Evolutionary conservation across 2,329 filamentous ascomycete genomes (phyloP).

Genomic region (Plectosphaerella sp.): DNA sequence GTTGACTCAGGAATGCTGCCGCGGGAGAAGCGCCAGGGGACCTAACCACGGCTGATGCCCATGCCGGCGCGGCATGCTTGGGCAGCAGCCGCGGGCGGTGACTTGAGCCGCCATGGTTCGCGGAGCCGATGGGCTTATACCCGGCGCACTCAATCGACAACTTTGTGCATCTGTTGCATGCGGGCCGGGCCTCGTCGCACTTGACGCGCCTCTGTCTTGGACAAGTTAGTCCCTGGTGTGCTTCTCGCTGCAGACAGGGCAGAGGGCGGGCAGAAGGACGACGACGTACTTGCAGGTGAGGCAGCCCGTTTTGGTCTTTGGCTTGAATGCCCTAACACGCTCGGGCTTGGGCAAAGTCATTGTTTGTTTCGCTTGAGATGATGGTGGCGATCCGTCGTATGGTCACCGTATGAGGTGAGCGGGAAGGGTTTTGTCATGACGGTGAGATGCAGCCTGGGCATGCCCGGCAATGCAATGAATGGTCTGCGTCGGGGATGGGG

Average conservation of each 20-base stretch:
- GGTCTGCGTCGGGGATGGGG: too few relatives aligned
- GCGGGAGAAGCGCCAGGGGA: background rate
- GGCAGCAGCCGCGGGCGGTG: background rate
- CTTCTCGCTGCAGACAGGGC: background rate
- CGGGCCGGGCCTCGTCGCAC: conserved; percentile 28
- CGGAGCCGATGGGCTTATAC: conserved; percentile 12
- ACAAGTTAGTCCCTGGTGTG: background rate
- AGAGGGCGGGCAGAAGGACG: background rate
- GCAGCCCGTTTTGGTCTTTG: background rate
- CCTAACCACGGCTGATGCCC: background rate
- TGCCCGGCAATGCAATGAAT: too few relatives aligned
- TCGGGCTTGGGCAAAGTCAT: background rate
- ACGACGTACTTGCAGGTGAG: background rate
- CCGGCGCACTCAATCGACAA: conserved; percentile 28
- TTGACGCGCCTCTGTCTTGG: conserved; percentile 27
- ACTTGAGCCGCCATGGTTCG: background rate
- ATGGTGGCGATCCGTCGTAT: background rate
- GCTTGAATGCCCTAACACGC: background rate
- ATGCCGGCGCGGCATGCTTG: background rate
- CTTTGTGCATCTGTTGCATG: conserved; percentile 27
- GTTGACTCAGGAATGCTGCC: conserved; percentile 9
- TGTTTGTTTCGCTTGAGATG: background rate
- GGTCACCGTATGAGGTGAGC: background rate
- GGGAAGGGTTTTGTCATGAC: background rate
- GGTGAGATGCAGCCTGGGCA: too few relatives aligned